Base-by-base conservation (phyloP, 2,329 filamentous ascomycete genomes). In the Capronia epimyces region DNA sequence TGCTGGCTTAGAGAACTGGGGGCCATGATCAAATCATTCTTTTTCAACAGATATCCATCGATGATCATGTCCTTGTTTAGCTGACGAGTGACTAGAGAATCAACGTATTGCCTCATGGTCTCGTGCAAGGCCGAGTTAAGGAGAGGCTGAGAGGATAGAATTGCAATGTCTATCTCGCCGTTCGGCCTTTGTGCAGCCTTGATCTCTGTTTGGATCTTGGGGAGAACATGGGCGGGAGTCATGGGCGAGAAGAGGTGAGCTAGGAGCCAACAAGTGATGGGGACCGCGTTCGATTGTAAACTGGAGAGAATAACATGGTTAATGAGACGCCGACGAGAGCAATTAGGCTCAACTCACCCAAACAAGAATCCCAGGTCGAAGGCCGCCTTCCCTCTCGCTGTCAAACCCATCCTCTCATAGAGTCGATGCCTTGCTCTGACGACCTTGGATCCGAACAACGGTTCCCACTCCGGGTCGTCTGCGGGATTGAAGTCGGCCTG, bases 121-220 rank as follows among this genome's bases (percentile, higher is more conserved):
- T 75, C 71, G 3, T 71, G 55, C 36, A 72, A 71, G 1, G 67
- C 62, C 1, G 69, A 69, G 43, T 70, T 66, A 10, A 74, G 65
- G 3, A 68, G 54, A 3, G 69, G 69, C 44, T 70, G 72, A 8
- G 64, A 63, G 4, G 58, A 59, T 16, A 71, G 41, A 2, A 73
- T 52, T 1, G 72, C 62, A 15, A 71, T 18, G 46, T 73, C 69
- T 5, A 72, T 53, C 7, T 53, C 62, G 37, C 67, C 62, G 18
- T 72, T 29, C 53, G 15, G 69, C 62, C 3, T 69, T 61, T 32
- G 69, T 52, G 65, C 66, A 67, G 20, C 13, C 53, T 60, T 3
- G 66, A 74, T 64, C 56, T 74, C 71, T 2, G 67, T 64, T 12
- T 68, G 67, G 21, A 75, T 62, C 20, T 68, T 64, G 24, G 60